phyloP scores from a whole-genome alignment of 2,329 filamentous ascomycete species.

The Diplodia corticola region DNA sequence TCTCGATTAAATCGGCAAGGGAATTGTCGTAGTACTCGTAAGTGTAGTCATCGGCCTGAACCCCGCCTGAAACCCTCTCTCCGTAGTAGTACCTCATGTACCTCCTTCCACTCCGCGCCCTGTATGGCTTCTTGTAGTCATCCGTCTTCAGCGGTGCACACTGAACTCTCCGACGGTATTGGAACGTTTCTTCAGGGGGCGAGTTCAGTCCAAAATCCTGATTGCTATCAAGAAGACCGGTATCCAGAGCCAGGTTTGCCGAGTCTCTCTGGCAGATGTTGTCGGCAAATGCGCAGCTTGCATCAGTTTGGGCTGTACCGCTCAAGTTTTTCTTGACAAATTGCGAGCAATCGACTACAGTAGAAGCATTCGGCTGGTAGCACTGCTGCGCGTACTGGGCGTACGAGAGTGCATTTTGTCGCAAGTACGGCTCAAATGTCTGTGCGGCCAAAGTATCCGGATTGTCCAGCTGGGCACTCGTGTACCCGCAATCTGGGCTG shows the following conservation, averaged over 20 bases:
- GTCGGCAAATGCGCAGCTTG: constrained; percentile 24
- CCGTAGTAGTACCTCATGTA: constrained; percentile 1
- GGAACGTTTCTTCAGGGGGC: constrained; percentile 24
- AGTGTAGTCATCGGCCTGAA: neutral
- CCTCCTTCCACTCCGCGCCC: neutral
- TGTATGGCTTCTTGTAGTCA: neutral
- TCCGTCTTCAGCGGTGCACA: constrained; percentile 25
- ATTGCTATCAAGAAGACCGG: constrained; percentile 27
- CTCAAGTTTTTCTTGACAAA: constrained; percentile 20
- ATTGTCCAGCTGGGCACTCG: constrained; percentile 25
- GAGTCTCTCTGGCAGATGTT: constrained; percentile 22
- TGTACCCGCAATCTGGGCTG: constrained; percentile 3
- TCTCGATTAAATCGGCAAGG: neutral
- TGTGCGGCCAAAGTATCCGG: neutral
- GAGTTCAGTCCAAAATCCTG: constrained; percentile 29
- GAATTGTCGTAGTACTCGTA: neutral
- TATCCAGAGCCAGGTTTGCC: constrained; percentile 28
- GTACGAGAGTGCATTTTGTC: neutral
- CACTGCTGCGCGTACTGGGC: constrained; percentile 16
- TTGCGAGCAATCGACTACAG: neutral
- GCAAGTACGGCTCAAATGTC: neutral
- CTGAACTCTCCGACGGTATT: constrained; percentile 10
- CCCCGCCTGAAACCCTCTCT: neutral
- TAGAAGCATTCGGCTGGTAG: constrained; percentile 9
- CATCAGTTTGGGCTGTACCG: constrained; percentile 11